phyloP scores from a whole-genome alignment of 1,284 basidiomycete genomes.

The Rhodotorula sp. region DNA sequence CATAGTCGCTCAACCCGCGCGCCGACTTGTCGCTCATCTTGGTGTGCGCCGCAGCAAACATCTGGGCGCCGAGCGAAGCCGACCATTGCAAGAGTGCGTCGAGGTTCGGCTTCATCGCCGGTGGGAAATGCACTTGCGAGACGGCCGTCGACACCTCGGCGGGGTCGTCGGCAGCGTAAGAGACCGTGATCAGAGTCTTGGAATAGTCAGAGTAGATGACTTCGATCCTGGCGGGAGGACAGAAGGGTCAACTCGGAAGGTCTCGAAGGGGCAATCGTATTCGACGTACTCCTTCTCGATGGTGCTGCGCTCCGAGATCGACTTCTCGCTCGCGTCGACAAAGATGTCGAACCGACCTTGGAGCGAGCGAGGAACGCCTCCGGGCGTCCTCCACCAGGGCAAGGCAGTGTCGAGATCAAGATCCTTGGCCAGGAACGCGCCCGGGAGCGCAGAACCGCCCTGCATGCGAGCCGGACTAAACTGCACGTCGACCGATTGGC shows the following conservation, averaged over 20 bases:
- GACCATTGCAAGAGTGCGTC: conserved; percentile 50
- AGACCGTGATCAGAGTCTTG: conserved; percentile 15
- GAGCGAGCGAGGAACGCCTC: conserved; percentile 27
- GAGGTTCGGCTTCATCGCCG: conserved; percentile 3
- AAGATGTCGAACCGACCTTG: conserved; percentile 10
- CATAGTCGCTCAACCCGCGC: conserved; percentile 52
- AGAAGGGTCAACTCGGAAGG: no score
- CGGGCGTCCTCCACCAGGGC: conserved; percentile 26
- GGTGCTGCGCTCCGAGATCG: background rate
- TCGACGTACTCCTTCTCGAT: conserved; percentile 12
- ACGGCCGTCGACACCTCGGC: conserved; percentile 21
- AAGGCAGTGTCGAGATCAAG: background rate
- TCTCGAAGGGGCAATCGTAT: background rate
- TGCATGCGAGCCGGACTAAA: background rate
- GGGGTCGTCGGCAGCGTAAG: conserved; percentile 13
- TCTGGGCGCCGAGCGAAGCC: conserved; percentile 68
- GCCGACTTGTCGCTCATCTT: conserved; percentile 61
- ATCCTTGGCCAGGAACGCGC: conserved; percentile 20
- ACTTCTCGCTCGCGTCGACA: conserved; percentile 52
- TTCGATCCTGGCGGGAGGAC: conserved; percentile 10
- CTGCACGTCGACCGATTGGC: conserved; percentile 18
- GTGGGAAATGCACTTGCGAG: conserved; percentile 9
- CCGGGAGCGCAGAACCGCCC: background rate
- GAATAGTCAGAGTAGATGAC: conserved; percentile 24
- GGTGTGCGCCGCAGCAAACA: conserved; percentile 66